Evolutionary conservation across 257 asterid species (phyloP), one percentile per base, ranked within the genome.

Genomic region (Solanum lycopersicoides): DNA sequence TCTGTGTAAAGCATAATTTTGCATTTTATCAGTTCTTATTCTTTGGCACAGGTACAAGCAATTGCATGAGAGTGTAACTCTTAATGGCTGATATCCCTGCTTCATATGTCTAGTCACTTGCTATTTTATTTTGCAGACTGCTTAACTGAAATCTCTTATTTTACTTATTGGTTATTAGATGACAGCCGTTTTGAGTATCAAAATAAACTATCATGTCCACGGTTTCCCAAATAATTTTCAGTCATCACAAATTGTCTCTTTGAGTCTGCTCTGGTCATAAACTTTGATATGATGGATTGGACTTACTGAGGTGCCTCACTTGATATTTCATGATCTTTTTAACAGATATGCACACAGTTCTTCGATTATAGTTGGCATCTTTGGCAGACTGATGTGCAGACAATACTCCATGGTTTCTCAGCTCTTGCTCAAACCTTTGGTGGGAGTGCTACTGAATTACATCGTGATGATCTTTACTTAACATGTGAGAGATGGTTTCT

Each of bases 341-440:
- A 28, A 50, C 99, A 97, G 99, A 95, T 97, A 89, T 94, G 98
- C 44, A 91, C 94, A 85, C 96, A 95, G 89, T 96, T 96, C 92
- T 97, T 97, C 91, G 99, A 97, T 88, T 97, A 92, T 91, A 91
- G 98, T 94, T 97, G 99, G 99, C 94, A 93, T 92, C 98, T 96
- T 86, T 97, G 99, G 99, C 98, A 95, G 97, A 91, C 91, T 87
- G 99, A 97, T 87, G 88, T 93, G 88, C 98, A 93, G 92, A 91
- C 93, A 85, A 92, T 97, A 89, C 91, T 96, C 89, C 96, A 92
- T 87, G 96, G 95, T 83, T 96, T 96, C 89, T 91, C 96, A 56
- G 89, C 91, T 90, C 94, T 97, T 88, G 93, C 95, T 89, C 99
- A 95, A 91, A 95, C 93, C 77, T 88, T 88, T 35, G 80, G 90